A percentile compares a stretch with the other conserved stretches of the same genome.
Conservation (phyloP, 2,329 filamentous ascomycete genomes). For the Fusarium udum region DNA sequence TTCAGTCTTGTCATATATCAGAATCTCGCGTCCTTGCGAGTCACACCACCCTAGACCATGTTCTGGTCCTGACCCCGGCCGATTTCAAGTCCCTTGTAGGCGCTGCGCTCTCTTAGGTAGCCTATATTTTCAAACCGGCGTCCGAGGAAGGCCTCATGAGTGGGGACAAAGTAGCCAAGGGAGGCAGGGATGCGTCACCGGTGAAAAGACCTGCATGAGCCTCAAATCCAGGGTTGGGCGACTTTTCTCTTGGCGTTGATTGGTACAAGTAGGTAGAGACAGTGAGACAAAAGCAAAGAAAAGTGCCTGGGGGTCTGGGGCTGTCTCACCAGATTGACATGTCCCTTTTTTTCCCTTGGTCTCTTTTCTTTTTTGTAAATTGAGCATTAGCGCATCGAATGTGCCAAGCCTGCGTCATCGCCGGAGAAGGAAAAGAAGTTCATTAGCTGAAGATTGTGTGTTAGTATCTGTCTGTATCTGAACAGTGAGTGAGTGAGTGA, state of each 20-base stretch:
- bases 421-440: neutral
- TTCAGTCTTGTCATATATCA: conserved; percentile 20
- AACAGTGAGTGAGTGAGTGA: neutral
- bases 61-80: neutral
- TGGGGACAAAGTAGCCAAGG: neutral
- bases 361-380: neutral
- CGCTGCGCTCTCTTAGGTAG: neutral
- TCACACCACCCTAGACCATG: conserved; percentile 1
- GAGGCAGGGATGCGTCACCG: conserved; percentile 19
- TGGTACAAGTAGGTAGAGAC: neutral
- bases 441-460: neutral
- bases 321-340: neutral
- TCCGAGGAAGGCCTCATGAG: conserved; percentile 32
- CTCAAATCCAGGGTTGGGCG: conserved; percentile 19
- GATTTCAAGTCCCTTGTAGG: neutral
- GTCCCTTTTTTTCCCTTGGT: neutral
- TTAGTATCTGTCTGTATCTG: neutral
- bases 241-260: conserved; percentile 5
- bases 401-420: neutral
- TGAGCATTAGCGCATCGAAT: neutral
- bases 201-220: conserved; percentile 31
- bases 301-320: neutral
- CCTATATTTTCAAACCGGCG: conserved; percentile 14
- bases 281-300: neutral
- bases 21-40: conserved; percentile 4